Evolutionary conservation across 768 basidiomycete species (phyloP), one percentile per base, ranked within the genome.

Genomic region (Termitomyces titanicus): DNA sequence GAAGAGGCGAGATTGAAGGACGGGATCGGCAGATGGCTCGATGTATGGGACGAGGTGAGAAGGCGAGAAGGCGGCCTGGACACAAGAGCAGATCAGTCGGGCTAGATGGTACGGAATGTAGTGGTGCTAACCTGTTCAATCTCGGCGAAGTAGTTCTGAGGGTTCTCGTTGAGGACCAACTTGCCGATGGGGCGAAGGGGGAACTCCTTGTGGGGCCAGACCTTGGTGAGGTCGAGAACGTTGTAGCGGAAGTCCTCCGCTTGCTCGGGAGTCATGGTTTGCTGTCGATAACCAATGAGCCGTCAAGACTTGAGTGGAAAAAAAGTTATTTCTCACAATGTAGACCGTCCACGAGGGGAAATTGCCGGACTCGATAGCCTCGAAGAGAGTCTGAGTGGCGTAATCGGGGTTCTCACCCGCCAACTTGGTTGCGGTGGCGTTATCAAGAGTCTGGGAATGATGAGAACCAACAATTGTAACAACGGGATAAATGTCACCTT

Each of bases 1-100:
- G 85, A 97, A 98, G 46, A 97, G 82, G 52, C 95, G 91, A 20
- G 90, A 89, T 68, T 98, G 94, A 60, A 98, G 80, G 62, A 98
- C 91, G 22, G 95, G 95, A 72, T 98, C 95, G 20, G 86, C 83
- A 4, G 90, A 88, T 38, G 93, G 82, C 76, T 97, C 95, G 61
- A 94, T 83, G 72, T 94, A 95, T 1, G 90, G 92, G 10, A 96
- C 70, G 47, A 84, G 74, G 71, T 98, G 95, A 0, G 92, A 89
- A 0, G 95, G 95, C 18, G 92, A 83, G 79, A 92, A 95, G 2
- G 94, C 94, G 56, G 74, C 77, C 81, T 88, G 40, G 25, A 38
- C 33, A 22, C 12, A 42, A 20, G 13, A 42, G 15, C 27, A 31
- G 3, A 13, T n/a, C 18, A 29, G 5, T 34, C 38, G 12, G 31